Evolutionary conservation across 495 filamentous ascomycete genomes (phyloP).

Genomic region (Amorphotheca resinae): DNA sequence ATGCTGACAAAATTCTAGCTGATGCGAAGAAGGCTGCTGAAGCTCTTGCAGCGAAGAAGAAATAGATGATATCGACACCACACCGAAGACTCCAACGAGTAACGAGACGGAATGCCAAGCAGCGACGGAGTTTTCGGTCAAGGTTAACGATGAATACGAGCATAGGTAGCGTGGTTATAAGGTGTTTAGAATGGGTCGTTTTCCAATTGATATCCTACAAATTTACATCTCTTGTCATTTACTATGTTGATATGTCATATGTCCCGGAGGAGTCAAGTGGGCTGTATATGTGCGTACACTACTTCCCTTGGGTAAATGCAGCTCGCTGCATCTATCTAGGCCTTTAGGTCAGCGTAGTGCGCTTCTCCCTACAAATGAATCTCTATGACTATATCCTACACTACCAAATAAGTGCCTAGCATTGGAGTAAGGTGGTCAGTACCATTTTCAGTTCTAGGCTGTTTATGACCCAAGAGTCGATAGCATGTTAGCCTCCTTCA

Average conservation of each 20-base stretch:
- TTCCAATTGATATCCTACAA: neutral
- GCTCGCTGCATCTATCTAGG: too few relatives aligned
- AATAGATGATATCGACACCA: conserved; percentile 16
- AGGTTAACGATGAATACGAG: conserved; percentile 1
- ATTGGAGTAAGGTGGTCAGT: too few relatives aligned
- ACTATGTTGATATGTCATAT: too few relatives aligned
- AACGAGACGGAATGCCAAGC: conserved; percentile 1
- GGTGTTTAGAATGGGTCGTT: conserved; percentile 15
- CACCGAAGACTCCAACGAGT: neutral
- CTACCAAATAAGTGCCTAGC: too few relatives aligned
- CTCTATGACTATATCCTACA: too few relatives aligned
- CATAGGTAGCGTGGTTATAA: conserved; percentile 8
- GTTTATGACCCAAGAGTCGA: too few relatives aligned
- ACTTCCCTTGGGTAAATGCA: too few relatives aligned
- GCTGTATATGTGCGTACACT: too few relatives aligned
- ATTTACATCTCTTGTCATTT: neutral
- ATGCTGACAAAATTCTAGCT: conserved; percentile 22
- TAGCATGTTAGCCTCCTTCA: too few relatives aligned
- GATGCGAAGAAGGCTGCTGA: conserved; percentile 38
- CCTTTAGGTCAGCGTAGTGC: too few relatives aligned
- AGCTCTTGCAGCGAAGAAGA: conserved; percentile 22
- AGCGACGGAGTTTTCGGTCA: conserved; percentile 12
- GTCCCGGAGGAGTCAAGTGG: neutral
- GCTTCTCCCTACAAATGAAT: too few relatives aligned
- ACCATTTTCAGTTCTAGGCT: too few relatives aligned